A percentile compares a stretch with the other conserved stretches of the same genome.
Conservation (phyloP, 1,284 basidiomycete species). For the Polyporus tsugae region DNA sequence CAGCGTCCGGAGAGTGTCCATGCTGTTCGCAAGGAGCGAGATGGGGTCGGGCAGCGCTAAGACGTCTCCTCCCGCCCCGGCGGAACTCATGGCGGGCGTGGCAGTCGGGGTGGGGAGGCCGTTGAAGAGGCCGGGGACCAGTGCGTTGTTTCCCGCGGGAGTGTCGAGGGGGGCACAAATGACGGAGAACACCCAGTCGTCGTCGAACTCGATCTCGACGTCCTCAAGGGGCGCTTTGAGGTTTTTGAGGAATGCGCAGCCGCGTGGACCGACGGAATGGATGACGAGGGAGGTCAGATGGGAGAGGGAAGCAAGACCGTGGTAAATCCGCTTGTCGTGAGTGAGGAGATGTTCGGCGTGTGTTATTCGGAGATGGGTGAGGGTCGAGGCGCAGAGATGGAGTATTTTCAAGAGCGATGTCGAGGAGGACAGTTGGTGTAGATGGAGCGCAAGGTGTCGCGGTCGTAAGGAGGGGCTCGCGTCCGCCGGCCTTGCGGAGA, state of each 20-base stretch:
- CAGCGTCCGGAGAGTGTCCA: conserved; percentile 18
- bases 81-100: neutral
- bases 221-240: conserved; percentile 16
- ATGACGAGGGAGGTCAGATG: conserved; percentile 18
- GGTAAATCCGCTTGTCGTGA: conserved; percentile 10
- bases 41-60: conserved; percentile 25
- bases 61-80: conserved; percentile 1
- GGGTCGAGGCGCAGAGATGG: neutral
- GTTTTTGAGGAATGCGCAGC: conserved; percentile 16
- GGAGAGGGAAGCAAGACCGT: conserved; percentile 6
- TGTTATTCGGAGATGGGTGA: conserved; percentile 22
- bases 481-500: neutral
- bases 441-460: neutral
- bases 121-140: neutral
- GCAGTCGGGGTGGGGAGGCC: neutral
- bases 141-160: neutral
- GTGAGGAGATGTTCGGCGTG: conserved; percentile 24
- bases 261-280: conserved; percentile 19
- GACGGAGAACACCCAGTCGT: conserved; percentile 22
- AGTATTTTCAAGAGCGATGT: neutral
- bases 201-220: conserved; percentile 25
- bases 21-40: conserved; percentile 24
- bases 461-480: neutral
- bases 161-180: conserved; percentile 7
- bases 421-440: neutral